These are phyloP conservation scores for Blastocystis sp. DNA, from an alignment of 352 stramenopile genomes.

Conservation along the genomic window DNA sequence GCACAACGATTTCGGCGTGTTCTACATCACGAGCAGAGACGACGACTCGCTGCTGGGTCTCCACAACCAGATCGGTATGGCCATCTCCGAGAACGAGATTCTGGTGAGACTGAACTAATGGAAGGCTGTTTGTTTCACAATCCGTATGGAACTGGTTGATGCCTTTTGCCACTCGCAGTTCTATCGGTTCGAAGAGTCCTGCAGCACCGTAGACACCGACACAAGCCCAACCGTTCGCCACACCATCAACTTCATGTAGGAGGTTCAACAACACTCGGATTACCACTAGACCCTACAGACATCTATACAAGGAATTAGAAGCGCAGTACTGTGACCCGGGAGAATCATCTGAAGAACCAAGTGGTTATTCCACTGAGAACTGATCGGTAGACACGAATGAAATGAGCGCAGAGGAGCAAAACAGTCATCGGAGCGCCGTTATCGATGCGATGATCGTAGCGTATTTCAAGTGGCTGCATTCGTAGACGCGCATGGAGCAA, in stretches of 20 bases:
- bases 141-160: constrained; percentile 15
- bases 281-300: neutral
- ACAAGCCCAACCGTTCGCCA: neutral
- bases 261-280: neutral
- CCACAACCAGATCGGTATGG: constrained; percentile 59
- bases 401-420: too few relatives aligned
- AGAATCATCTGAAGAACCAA: neutral
- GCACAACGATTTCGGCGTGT: constrained; percentile 25
- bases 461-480: neutral
- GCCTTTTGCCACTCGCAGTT: constrained; percentile 18
- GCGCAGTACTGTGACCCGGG: neutral
- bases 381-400: neutral
- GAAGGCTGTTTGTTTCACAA: neutral
- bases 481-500: constrained; percentile 7
- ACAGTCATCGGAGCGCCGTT: too few relatives aligned
- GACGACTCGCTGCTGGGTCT: constrained; percentile 24
- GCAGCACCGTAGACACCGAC: neutral
- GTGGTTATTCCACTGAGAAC: neutral
- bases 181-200: constrained; percentile 16
- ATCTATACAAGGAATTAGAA: neutral
- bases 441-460: constrained; percentile 9
- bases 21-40: constrained; percentile 13
- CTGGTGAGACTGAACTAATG: constrained; percentile 36
- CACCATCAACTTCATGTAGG: constrained; percentile 34
- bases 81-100: constrained; percentile 42